Evolutionary conservation across 768 basidiomycete genomes (phyloP).

Genomic region (Lanmaoa pseudosensibilis): DNA sequence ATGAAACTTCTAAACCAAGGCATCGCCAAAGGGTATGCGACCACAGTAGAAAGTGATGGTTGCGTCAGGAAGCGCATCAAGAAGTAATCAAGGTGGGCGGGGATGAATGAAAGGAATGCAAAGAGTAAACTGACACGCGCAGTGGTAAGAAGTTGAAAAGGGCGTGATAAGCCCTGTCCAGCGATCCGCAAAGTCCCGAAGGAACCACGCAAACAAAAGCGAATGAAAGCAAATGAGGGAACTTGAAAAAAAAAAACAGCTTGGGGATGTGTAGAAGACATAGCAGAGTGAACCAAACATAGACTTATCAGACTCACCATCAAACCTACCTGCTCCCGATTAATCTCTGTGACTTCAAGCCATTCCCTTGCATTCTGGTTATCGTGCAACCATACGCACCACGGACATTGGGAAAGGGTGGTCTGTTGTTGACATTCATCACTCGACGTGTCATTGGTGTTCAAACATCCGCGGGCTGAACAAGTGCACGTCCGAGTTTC

Average conservation of each 20-base stretch:
- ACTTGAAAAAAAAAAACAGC: slow-evolving; percentile 2
- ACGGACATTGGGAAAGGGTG: slow-evolving; percentile 11
- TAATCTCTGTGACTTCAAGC: slow-evolving; percentile 35
- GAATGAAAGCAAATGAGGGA: slow-evolving; percentile 13
- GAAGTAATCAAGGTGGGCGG: slow-evolving; percentile 7
- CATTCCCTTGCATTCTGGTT: slow-evolving; percentile 33
- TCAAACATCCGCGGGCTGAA: slow-evolving; percentile 13
- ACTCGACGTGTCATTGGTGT: slow-evolving; percentile 6
- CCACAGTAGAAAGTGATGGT: slow-evolving; percentile 4
- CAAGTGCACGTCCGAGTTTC: slow-evolving; percentile 18
- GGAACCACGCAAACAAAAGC: slow-evolving; percentile 1
- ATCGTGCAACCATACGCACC: slow-evolving; percentile 28
- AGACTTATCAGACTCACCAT: slow-evolving; percentile 26
- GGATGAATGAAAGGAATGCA: slow-evolving; percentile 4
- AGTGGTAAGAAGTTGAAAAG: slow-evolving; percentile 4
- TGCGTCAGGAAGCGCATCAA: slow-evolving; percentile 16
- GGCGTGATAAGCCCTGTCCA: slow-evolving; percentile 3
- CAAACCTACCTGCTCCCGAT: slow-evolving; percentile 24
- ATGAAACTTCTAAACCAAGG: slow-evolving; percentile 11
- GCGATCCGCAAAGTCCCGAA: slow-evolving; percentile 15
- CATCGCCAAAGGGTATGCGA: slow-evolving; percentile 13
- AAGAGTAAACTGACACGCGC: slow-evolving; percentile 7
- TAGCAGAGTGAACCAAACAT: slow-evolving; percentile 4
- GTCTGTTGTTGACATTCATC: not conserved
- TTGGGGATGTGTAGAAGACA: not conserved